Evolutionary conservation across 2,329 filamentous ascomycete species (phyloP), one percentile per base, ranked within the genome.

Genomic region (Neonectria magnoliae): DNA sequence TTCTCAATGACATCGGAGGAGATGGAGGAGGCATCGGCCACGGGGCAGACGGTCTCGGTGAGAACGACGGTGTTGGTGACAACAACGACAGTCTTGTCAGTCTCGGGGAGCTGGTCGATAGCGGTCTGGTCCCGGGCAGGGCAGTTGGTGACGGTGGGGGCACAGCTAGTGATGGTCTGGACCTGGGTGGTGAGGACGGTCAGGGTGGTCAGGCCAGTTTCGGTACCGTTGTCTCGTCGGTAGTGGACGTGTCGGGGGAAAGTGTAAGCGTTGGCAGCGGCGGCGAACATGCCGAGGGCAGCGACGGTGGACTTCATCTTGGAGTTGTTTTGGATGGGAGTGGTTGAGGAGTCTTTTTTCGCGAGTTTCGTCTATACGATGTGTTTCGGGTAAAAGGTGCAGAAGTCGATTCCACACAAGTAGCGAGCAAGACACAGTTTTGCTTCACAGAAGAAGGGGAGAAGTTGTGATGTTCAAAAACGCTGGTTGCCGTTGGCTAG

Each of bases 161-260:
- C 84, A 76, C 87, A 89, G 62, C 84, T 87, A 72, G 83, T 88
- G 78, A 88, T 81, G 77, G 87, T 89, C 66, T 84, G 79, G 68
- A 87, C 78, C 75, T 85, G 78, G 63, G 85, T 88, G 75, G 82
- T 79, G 80, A 84, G 82, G 79, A 88, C 81, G 69, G 85, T 82
- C 64, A 82, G 68, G 41, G 82, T 83, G 57, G 81, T 82, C 69
- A 75, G 63, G 60, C 69, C 71, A 60, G 63, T 59, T 41, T 71
- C 68, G 52, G 74, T 76, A 38, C 64, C 64, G 71, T 76, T 79
- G 68, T 69, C 65, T 44, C 72, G 73, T 56, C 68, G 70, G 69
- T 73, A 75, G 68, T 76, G 72, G 66, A 76, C 71, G 73, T 80
- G 77, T 48, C 75, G 78, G 68, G 78, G 77, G 68, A 77, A 76